Evolutionary conservation across 2,329 filamentous ascomycete genomes (phyloP), one percentile per base, ranked within the genome.

Genomic region (Fusarium sp.): DNA sequence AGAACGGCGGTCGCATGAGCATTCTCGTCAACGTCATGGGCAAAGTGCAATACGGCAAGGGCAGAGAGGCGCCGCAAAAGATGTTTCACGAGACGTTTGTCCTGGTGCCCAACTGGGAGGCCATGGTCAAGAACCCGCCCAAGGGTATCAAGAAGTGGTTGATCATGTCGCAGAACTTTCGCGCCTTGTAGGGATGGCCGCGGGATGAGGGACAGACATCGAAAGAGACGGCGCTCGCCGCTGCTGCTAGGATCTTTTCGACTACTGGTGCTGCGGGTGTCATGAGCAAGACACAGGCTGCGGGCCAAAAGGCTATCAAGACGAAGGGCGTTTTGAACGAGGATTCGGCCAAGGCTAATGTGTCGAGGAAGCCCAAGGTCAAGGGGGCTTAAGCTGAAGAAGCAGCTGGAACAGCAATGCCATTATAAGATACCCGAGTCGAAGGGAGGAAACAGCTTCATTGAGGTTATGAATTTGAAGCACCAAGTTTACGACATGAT

Each of bases 71-170:
- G 16, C 88, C 88, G 16, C 88, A 90, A 80, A 90, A 90, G 74
- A 90, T 90, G 38, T 97, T 97, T 81, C 92, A 91, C 77, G 95
- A 98, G 81, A 92, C 89, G 1, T 92, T 97, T 80, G 89, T 97
- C 27, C 85, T 98, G 63, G 93, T 96, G 40, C 94, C 95, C 9
- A 94, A 94, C 82, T 88, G 90, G 89, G 89, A 91, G 72, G 83
- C 86, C 0, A 84, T 87, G 73, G 85, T 83, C 6, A 83, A 84
- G 64, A 90, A 89, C 71, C 86, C 88, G 38, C 81, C 87, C 3
- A 87, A 87, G 67, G 86, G 86, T 2, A 77, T 86, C 62, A 88
- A 87, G 78, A 85, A 86, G 74, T 93, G 91, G 87, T 82, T 94
- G 65, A 89, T 94, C 75, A 87, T 91, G 79, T 93, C 90, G 70